Evolutionary conservation across 2,329 filamentous ascomycete genomes (phyloP), one percentile per base, ranked within the genome.

Genomic region (Alternaria panax): DNA sequence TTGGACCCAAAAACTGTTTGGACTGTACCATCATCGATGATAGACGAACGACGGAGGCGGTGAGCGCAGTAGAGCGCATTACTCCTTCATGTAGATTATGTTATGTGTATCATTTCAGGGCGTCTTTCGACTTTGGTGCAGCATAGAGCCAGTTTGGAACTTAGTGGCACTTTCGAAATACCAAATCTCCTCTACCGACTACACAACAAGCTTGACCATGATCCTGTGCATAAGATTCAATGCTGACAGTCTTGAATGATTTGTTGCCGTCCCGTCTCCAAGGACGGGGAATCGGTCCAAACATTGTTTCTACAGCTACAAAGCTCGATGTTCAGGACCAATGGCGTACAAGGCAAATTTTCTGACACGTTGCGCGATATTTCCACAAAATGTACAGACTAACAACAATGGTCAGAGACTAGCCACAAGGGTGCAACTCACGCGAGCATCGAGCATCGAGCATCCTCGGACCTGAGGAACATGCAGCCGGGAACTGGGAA

Each of bases 31-130:
- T 69, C 68, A 77, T 60, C 64, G 67, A 74, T 73, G 73, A 77
- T 78, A 78, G 75, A 78, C 76, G 75, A 77, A 78, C 67, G 72
- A 76, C 69, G 70, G 70, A 70, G 73, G 65, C 64, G 66, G 66
- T 51, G 64, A 55, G 66, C 65, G 62, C 57, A 53, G 50, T 56
- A 57, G 59, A 61, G 61, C 60, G 68, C 62, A 63, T 65, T 62
- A 61, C 66, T 51, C 66, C 66, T 63, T 62, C 64, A 55, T 78
- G 72, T 77, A 77, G 70, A 70, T 70, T 75, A 76, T 71, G 65
- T 73, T 72, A 69, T 68, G 69, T 74, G 71, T 75, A 73, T 63
- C 64, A 68, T 72, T 63, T 65, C 65, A 70, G 68, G 70, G 70
- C 69, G 71, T 63, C 69, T 71, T 68, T 66, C 62, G 72, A 69